Evolutionary conservation across 2,329 filamentous ascomycete species (phyloP), one percentile per base, ranked within the genome.

Genomic region (Aspergillus candidus): DNA sequence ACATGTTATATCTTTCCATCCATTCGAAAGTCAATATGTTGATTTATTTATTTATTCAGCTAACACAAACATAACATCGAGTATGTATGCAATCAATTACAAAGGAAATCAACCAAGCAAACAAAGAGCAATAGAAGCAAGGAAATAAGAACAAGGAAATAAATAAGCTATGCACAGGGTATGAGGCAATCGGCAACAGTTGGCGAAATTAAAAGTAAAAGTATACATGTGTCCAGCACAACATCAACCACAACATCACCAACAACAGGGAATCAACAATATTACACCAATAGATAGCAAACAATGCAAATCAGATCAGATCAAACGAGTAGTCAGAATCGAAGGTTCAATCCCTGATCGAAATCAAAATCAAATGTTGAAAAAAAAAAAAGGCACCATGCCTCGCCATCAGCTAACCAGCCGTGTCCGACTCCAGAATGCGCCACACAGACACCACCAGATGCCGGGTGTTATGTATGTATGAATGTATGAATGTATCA

Each of bases 221-320:
- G 59, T 61, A 61, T 66, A 67, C 63, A 61, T 65, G 63, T 67
- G 66, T 50, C 66, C 66, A 66, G 66, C 66, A 69, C 65, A 65
- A 48, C 50, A 15, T 15, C 15, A 57, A 58, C 45, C 51, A 40
- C 41, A 49, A 49, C 47, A 53, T 48, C 35, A 44, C 39, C 40
- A 38, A 36, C 50, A 54, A 56, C 43, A 56, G 33, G 35, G 33
- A 41, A 34, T 36, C 33, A 29, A 29, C 29, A 34, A 36, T 32
- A 17, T 41, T 41, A 14, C 15, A 33, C 15, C 22, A 13, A 64
- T 58, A 53, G 53, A 55, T 57, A 58, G 57, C 66, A 64, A 66
- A 65, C 66, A 65, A 60, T 67, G 69, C 55, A 53, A 53, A 18
- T 18, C 54, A 53, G 62, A 73, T 76, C 75, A 60, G 71, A 47